Conservation (phyloP, 352 stramenopile species). For the Globisporangium spiculum region DNA sequence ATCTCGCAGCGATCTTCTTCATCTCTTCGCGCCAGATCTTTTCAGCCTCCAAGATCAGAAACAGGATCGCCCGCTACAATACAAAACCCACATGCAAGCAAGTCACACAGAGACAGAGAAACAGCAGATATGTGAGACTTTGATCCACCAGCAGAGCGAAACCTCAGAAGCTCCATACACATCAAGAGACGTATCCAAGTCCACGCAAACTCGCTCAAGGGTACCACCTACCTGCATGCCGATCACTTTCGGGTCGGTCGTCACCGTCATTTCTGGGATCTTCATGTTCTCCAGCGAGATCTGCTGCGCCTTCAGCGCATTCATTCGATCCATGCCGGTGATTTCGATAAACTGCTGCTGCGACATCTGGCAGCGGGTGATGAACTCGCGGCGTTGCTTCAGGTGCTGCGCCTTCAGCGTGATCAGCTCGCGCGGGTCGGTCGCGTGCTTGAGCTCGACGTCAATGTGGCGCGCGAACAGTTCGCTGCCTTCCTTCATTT, state of each 20-base stretch:
- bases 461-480: constrained; percentile 56
- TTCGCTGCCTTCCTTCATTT: constrained; percentile 81
- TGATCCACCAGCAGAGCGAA: not conserved
- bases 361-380: constrained; percentile 63
- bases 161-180: not conserved
- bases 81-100: constrained; percentile 5
- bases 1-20: constrained; percentile 13
- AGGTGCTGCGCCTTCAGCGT: constrained; percentile 60
- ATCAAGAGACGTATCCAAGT: not conserved
- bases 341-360: constrained; percentile 82
- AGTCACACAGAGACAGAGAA: constrained; percentile 4
- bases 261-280: constrained; percentile 66
- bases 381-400: constrained; percentile 65
- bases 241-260: constrained; percentile 40
- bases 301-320: constrained; percentile 61
- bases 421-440: constrained; percentile 47
- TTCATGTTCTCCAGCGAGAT: constrained; percentile 71
- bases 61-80: constrained; percentile 57
- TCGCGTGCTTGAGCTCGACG: constrained; percentile 41
- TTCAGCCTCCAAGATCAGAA: constrained; percentile 68
- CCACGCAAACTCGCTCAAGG: not conserved
- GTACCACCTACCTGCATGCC: constrained; percentile 43
- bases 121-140: not conserved
- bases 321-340: constrained; percentile 59
- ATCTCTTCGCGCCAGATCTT: constrained; percentile 62